phyloP scores from a whole-genome alignment of 805 yeast species.

The Yamadazyma ubonensis region DNA sequence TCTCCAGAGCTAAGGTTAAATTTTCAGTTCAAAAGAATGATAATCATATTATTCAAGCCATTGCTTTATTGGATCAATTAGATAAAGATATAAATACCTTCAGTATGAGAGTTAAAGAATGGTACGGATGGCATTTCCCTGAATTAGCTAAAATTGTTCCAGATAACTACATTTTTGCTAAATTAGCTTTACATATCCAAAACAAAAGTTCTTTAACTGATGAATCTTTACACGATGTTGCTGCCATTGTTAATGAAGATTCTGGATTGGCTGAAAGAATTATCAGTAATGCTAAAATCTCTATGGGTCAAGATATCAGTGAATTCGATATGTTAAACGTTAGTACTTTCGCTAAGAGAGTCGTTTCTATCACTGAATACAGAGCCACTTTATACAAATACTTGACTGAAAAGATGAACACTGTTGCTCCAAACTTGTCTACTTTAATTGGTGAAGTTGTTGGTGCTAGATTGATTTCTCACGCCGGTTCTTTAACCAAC shows the following conservation, averaged over 20 bases:
- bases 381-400: conserved; percentile 80
- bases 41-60: conserved; percentile 98
- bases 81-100: conserved; percentile 98
- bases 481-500: conserved; percentile 96
- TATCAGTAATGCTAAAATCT: conserved; percentile 91
- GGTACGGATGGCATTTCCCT: conserved; percentile 99
- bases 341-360: conserved; percentile 87
- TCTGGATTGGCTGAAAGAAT: conserved; percentile 86
- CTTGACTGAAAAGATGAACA: conserved; percentile 92
- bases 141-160: conserved; percentile 89
- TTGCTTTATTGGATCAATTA: conserved; percentile 93
- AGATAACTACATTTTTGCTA: conserved; percentile 85
- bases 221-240: conserved; percentile 91
- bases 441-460: conserved; percentile 98
- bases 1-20: conserved; percentile 98
- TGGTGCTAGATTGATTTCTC: conserved; percentile 97
- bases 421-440: conserved; percentile 95
- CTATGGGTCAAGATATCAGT: conserved; percentile 98
- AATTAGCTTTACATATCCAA: conserved; percentile 74
- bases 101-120: conserved; percentile 95
- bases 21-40: conserved; percentile 98
- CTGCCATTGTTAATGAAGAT: conserved; percentile 87
- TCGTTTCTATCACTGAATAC: conserved; percentile 88
- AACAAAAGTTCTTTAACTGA: conserved; percentile 87
- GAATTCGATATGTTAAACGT: conserved; percentile 94